Conservation (phyloP, 2,329 filamentous ascomycete species). For the Periglandula ipomoeae region DNA sequence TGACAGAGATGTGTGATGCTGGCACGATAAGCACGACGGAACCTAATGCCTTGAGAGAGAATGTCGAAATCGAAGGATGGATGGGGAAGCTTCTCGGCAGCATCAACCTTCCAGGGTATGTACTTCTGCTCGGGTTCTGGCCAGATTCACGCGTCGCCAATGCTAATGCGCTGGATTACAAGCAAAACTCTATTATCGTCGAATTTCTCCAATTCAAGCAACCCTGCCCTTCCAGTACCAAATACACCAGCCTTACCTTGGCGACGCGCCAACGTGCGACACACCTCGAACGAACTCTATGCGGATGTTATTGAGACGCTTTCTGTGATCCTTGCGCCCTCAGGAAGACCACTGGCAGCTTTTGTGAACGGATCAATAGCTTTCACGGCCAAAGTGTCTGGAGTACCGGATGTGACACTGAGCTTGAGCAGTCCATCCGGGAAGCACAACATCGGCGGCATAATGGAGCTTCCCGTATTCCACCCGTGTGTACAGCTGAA, state of each 20-base stretch:
- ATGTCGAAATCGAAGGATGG: constrained; percentile 85
- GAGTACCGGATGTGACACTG: constrained; percentile 81
- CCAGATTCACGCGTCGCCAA: background rate
- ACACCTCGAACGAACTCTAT: constrained; percentile 95
- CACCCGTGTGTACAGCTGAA: constrained; percentile 89
- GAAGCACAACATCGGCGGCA: constrained; percentile 62
- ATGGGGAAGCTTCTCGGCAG: constrained; percentile 82
- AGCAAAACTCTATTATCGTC: constrained; percentile 33
- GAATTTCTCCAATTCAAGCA: constrained; percentile 28
- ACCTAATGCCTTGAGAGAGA: constrained; percentile 81
- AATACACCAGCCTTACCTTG: constrained; percentile 62
- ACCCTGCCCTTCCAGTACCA: constrained; percentile 31
- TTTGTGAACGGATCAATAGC: constrained; percentile 87
- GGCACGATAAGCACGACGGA: constrained; percentile 86
- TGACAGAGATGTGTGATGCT: constrained; percentile 94
- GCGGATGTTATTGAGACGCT: constrained; percentile 91
- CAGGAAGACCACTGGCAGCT: constrained; percentile 76
- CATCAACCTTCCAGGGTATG: constrained; percentile 70
- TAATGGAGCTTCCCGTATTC: constrained; percentile 85
- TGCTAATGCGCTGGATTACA: constrained; percentile 8
- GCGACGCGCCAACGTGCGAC: constrained; percentile 83
- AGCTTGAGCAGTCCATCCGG: constrained; percentile 72
- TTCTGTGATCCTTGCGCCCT: constrained; percentile 80
- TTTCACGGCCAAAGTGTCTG: constrained; percentile 91
- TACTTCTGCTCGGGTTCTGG: background rate